Conservation (phyloP, 2,329 filamentous ascomycete genomes). For the Claviceps pusilla region DNA sequence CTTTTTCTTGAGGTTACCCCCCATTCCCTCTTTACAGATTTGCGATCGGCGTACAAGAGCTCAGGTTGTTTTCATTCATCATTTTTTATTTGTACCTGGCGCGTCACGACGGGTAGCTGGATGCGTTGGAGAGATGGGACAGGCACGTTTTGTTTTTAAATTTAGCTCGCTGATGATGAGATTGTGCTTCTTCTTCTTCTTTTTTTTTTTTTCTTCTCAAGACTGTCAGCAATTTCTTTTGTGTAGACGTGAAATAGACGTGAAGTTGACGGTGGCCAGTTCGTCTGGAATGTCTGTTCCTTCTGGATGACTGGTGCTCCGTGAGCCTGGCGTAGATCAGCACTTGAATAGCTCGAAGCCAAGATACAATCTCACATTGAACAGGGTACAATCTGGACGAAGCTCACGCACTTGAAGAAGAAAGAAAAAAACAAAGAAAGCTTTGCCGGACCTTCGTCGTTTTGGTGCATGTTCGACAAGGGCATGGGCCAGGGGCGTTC, state of each 20-base stretch:
- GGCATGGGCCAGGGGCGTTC: neutral
- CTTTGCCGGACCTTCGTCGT: too few species aligned
- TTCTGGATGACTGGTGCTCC: too few species aligned
- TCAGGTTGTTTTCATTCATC: constrained; percentile 1
- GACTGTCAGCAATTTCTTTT: neutral
- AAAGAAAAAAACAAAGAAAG: too few species aligned
- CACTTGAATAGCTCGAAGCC: too few species aligned
- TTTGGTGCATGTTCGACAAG: neutral
- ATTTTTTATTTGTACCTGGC: constrained; percentile 1
- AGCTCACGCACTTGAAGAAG: too few species aligned
- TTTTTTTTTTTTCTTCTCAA: too few species aligned
- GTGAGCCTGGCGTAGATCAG: too few species aligned
- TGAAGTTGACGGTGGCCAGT: neutral
- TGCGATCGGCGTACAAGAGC: constrained; percentile 4
- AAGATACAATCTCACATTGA: too few species aligned
- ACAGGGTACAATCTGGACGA: too few species aligned
- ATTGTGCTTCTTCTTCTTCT: neutral
- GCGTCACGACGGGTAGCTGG: neutral
- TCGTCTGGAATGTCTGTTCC: too few species aligned
- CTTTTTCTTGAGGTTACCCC: neutral
- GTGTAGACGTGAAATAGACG: neutral
- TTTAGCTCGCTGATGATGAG: neutral
- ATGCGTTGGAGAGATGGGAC: neutral
- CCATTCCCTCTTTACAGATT: constrained; percentile 6
- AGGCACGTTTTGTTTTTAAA: neutral